A percentile compares a stretch with the other conserved stretches of the same genome.
Conservation (phyloP, 2,329 filamentous ascomycete genomes). For the Ophiostoma piceae region DNA sequence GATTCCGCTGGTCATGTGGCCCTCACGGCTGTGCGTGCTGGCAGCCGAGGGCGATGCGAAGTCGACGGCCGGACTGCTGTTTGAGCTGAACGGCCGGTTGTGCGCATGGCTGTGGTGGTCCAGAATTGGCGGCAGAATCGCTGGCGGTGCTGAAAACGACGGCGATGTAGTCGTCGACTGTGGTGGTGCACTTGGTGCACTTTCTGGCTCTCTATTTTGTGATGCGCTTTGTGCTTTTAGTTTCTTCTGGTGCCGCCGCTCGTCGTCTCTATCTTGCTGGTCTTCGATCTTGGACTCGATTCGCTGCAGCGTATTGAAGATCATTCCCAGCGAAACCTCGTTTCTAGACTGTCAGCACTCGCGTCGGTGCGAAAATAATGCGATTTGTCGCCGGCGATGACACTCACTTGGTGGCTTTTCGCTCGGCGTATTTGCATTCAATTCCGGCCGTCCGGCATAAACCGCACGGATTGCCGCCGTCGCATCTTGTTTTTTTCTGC, state of each 20-base stretch:
- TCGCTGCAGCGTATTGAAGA: slow-evolving; percentile 50
- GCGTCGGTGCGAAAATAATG: neutral
- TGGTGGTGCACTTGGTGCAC: neutral
- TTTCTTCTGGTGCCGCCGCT: neutral
- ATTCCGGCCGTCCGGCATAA: slow-evolving; percentile 45
- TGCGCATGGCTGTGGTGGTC: neutral
- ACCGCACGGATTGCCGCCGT: slow-evolving; percentile 50
- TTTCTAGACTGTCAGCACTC: slow-evolving; percentile 35
- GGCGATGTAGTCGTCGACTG: neutral
- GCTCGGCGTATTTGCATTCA: slow-evolving; percentile 49
- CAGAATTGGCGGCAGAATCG: slow-evolving; percentile 13
- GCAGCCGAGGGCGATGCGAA: slow-evolving; percentile 18
- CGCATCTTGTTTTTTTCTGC: slow-evolving; percentile 50
- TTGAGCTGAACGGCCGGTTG: slow-evolving; percentile 17
- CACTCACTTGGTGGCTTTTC: slow-evolving; percentile 47
- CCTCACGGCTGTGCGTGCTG: slow-evolving; percentile 17
- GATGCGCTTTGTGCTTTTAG: neutral
- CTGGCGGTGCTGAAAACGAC: neutral
- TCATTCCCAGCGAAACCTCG: slow-evolving; percentile 49
- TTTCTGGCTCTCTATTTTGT: neutral
- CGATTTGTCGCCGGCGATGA: neutral
- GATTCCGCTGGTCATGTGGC: slow-evolving; percentile 31
- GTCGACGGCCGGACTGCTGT: slow-evolving; percentile 7
- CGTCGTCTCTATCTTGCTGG: slow-evolving; percentile 12
- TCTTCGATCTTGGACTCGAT: slow-evolving; percentile 48